Conservation (phyloP, 2,329 filamentous ascomycete species). For the Paramyrothecium roridum region DNA sequence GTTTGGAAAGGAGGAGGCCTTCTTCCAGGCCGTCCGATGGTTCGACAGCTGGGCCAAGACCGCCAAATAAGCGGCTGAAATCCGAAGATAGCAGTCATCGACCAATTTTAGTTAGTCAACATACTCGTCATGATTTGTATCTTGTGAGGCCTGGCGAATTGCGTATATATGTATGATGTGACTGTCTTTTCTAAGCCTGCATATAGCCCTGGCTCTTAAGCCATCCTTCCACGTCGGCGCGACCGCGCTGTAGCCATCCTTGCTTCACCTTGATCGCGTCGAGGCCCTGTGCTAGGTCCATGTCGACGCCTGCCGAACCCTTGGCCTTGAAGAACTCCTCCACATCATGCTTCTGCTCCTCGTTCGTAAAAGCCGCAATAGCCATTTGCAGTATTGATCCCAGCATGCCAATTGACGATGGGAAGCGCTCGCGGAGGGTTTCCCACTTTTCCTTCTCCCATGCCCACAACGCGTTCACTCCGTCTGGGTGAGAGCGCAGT, state of each 20-base stretch:
- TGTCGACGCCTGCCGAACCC: conserved; percentile 82
- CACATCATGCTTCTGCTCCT: conserved; percentile 72
- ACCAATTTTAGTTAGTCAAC: no score
- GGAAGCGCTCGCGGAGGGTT: conserved; percentile 74
- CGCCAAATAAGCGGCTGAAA: not conserved
- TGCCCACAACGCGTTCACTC: conserved; percentile 74
- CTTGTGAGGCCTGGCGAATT: no score
- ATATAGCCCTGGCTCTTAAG: not conserved
- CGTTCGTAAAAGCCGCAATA: conserved; percentile 74
- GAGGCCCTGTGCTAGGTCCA: conserved; percentile 83
- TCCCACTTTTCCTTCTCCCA: conserved; percentile 92
- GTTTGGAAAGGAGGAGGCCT: conserved; percentile 73
- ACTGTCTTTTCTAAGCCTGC: not conserved
- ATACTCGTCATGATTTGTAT: no score
- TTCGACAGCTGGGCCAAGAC: conserved; percentile 50
- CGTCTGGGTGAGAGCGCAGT: conserved; percentile 71
- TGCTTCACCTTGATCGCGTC: conserved; percentile 80
- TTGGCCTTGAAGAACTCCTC: conserved; percentile 77
- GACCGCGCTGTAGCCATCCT: conserved; percentile 39
- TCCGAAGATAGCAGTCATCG: no score
- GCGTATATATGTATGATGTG: no score
- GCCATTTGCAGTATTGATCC: conserved; percentile 80
- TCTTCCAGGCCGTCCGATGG: conserved; percentile 69
- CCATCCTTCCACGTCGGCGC: not conserved
- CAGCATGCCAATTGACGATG: conserved; percentile 69